phyloP scores from a whole-genome alignment of 2,329 filamentous ascomycete species.

The Penicillium sclerotiorum region DNA sequence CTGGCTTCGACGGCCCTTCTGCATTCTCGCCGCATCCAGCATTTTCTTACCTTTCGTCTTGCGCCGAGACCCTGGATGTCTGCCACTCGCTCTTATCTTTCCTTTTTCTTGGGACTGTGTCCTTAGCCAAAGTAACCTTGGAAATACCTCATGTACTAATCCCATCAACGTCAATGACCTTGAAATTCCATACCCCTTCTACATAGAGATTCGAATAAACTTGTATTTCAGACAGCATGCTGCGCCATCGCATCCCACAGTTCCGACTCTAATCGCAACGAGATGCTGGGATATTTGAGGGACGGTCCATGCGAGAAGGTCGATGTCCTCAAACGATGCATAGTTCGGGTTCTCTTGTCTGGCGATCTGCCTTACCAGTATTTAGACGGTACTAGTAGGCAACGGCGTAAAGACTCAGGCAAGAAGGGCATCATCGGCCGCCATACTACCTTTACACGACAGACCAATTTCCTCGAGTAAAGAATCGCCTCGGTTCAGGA shows the following conservation, averaged over 20 bases:
- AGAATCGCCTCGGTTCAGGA: too few relatives aligned
- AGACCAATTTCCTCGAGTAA: too few relatives aligned
- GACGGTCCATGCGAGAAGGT: too few relatives aligned
- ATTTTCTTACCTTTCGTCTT: slow-evolving; percentile 20
- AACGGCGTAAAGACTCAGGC: too few relatives aligned
- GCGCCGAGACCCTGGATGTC: slow-evolving; percentile 29
- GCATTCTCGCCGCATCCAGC: slow-evolving; percentile 20
- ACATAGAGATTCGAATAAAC: not conserved
- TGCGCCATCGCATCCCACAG: slow-evolving; percentile 23
- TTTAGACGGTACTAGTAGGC: too few relatives aligned
- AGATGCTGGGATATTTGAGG: too few relatives aligned
- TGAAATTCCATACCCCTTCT: not conserved
- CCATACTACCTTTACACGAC: too few relatives aligned
- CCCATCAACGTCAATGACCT: not conserved
- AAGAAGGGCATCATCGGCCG: too few relatives aligned
- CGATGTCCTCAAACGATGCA: too few relatives aligned
- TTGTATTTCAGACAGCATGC: not conserved
- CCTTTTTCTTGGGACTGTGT: slow-evolving; percentile 24
- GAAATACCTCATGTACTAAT: slow-evolving; percentile 27
- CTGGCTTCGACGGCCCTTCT: slow-evolving; percentile 23
- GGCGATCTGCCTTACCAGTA: too few relatives aligned
- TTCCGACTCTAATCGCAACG: slow-evolving; percentile 26
- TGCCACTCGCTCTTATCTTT: slow-evolving; percentile 13
- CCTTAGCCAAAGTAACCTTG: slow-evolving; percentile 20
- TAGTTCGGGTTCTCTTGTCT: too few relatives aligned